phyloP scores from a whole-genome alignment of 2,329 filamentous ascomycete genomes.

The Gnomoniopsis smithogilvyi region DNA sequence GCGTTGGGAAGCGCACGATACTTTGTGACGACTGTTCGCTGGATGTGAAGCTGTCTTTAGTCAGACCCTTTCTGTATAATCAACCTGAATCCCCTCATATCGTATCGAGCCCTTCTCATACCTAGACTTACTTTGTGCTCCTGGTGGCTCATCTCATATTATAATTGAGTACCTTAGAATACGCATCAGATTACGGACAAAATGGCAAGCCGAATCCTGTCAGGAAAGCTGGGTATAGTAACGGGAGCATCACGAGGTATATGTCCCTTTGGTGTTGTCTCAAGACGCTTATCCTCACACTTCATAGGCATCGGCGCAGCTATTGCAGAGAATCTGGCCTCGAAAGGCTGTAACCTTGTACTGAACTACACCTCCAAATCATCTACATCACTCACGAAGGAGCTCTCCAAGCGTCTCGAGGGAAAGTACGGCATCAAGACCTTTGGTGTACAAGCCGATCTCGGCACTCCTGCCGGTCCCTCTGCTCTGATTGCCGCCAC shows the following conservation, averaged over 20 bases:
- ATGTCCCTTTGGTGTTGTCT: neutral
- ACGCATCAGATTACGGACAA: neutral
- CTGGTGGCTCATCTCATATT: no score
- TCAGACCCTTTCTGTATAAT: neutral
- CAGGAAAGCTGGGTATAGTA: constrained; percentile 21
- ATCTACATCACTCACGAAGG: constrained; percentile 43
- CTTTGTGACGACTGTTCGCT: neutral
- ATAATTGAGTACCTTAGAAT: no score
- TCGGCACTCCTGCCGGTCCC: constrained; percentile 60
- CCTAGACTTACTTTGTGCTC: no score
- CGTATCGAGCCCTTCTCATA: neutral
- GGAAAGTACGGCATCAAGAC: constrained; percentile 57
- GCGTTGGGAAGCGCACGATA: constrained; percentile 10
- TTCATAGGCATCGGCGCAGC: constrained; percentile 64
- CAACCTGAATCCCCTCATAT: neutral
- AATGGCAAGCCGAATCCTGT: constrained; percentile 17
- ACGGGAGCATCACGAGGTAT: constrained; percentile 64
- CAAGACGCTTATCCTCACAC: constrained; percentile 9
- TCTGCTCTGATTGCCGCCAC: constrained; percentile 56
- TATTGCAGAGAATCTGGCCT: constrained; percentile 65
- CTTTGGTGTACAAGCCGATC: constrained; percentile 66
- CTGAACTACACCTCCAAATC: constrained; percentile 62
- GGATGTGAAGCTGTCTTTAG: neutral
- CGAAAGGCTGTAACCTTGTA: constrained; percentile 66
- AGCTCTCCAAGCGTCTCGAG: constrained; percentile 61